Evolutionary conservation across 441 rosid species (phyloP).

Genomic region (Mallotus repandus): DNA sequence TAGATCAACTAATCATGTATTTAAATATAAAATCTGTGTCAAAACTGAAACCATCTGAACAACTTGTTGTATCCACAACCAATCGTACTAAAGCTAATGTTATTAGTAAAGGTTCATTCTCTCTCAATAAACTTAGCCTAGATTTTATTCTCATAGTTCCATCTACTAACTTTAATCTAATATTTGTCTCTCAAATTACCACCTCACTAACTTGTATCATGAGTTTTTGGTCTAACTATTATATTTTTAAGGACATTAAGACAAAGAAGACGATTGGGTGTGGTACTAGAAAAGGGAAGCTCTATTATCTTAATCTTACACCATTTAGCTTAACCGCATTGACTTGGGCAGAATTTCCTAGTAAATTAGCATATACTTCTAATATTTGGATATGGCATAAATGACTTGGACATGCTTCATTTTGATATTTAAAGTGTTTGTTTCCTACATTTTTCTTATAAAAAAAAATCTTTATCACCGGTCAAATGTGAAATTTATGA

Average conservation of each 20-base stretch:
- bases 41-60: neutral
- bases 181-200: neutral
- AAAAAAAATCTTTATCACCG: neutral
- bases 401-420: neutral
- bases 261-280: slow-evolving; percentile 8
- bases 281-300: slow-evolving; percentile 7
- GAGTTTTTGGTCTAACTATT: slow-evolving; percentile 3
- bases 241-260: slow-evolving; percentile 4
- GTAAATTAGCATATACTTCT: neutral
- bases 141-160: neutral
- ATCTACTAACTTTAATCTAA: neutral
- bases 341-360: neutral
- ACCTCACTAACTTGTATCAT: neutral
- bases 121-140: neutral
- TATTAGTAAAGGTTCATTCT: neutral
- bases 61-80: neutral
- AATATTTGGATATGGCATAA: neutral
- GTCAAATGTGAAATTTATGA: slow-evolving; percentile 4
- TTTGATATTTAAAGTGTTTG: neutral
- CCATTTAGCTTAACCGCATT: neutral
- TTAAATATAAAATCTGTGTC: neutral
- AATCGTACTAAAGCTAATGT: neutral
- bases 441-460: neutral
- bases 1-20: slow-evolving; percentile 6
- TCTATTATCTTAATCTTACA: slow-evolving; percentile 1